Evolutionary conservation across 495 filamentous ascomycete genomes (phyloP).

Genomic region (Penicillium diatomitis): DNA sequence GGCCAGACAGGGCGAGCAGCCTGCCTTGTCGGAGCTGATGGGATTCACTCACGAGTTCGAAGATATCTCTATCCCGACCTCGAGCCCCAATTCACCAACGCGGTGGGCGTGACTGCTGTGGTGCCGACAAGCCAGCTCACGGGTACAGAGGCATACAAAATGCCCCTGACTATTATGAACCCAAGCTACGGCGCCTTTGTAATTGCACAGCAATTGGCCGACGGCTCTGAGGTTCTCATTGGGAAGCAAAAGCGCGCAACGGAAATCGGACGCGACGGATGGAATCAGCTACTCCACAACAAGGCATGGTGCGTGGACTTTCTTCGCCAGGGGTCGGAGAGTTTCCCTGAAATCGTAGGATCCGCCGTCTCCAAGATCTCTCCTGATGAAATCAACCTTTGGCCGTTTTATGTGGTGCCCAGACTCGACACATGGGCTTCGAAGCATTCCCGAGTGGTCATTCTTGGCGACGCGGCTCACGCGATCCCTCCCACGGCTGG

Average conservation of each 20-base stretch:
- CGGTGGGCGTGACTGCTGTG: conserved; percentile 19
- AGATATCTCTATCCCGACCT: conserved; percentile 24
- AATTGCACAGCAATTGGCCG: conserved; percentile 34
- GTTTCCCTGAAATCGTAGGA: conserved; percentile 28
- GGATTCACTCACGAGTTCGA: conserved; percentile 41
- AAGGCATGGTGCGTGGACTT: conserved; percentile 29
- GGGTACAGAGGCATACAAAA: conserved; percentile 16
- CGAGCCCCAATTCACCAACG: conserved; percentile 19
- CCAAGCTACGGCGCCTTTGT: conserved; percentile 33
- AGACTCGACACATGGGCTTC: conserved; percentile 31
- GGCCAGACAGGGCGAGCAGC: conserved; percentile 20
- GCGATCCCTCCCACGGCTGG: conserved; percentile 38
- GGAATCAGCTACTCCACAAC: conserved; percentile 21
- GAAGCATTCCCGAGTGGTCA: conserved; percentile 18
- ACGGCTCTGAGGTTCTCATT: conserved; percentile 37
- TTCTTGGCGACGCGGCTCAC: conserved; percentile 41
- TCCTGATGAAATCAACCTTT: conserved; percentile 21
- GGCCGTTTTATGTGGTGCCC: conserved; percentile 36
- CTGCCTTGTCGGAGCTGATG: conserved; percentile 40
- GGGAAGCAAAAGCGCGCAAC: conserved; percentile 27
- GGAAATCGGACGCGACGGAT: conserved; percentile 26
- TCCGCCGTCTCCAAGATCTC: conserved; percentile 23
- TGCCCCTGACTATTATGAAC: conserved; percentile 36
- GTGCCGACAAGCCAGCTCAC: conserved; percentile 17
- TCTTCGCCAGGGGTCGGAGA: conserved; percentile 15